Evolutionary conservation across 75 land plant genomes (phyloP), one percentile per base, ranked within the genome.

Genomic region (Cupressus sempervirens): DNA sequence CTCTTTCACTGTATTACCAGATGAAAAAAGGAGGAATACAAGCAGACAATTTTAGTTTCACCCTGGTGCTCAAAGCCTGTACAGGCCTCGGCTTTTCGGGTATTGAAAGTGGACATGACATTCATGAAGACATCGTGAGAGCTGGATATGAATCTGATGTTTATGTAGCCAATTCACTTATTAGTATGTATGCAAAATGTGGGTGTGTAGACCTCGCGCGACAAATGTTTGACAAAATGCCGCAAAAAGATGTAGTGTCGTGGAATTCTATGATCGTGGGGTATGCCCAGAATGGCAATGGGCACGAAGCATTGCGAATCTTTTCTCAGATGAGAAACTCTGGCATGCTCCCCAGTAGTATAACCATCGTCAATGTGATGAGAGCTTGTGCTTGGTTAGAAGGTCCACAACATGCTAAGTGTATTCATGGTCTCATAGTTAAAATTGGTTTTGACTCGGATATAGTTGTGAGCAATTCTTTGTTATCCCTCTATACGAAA

Each of bases 401-500:
- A 3, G 88, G 72, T 3, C 40, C 84, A 76, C 82, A 85, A 11
- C 79, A 84, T 86, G 89, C 88, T 6, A 26, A 79, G 5, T 84
- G 86, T 87, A 77, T 89, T 20, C 88, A 89, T 81, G 85, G 80
- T 13, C 83, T 62, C 56, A 46, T 89, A 12, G 81, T 26, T 62
- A 80, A 62, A 56, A 54, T 20, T 29, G 85, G 88, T n/a, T 86
- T 86, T 86, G 86, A 82, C 32, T 70, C 84, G 82, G 88, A 89
- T 85, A 84, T 90, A 80, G 48, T 86, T 23, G 84, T 92, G 70
- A 89, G 92, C 3, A 90, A 85, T 54, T 72, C 91, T 15, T 81
- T 92, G 85, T 52, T 92, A 23, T 86, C 90, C 82, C 87, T 90
- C 87, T 90, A 90, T 86, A 90, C 81, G 26, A 92, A 87, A 54